phyloP scores from a whole-genome alignment of 371 early-diverging fungal genomes.

The Nosema muscidifuracis region DNA sequence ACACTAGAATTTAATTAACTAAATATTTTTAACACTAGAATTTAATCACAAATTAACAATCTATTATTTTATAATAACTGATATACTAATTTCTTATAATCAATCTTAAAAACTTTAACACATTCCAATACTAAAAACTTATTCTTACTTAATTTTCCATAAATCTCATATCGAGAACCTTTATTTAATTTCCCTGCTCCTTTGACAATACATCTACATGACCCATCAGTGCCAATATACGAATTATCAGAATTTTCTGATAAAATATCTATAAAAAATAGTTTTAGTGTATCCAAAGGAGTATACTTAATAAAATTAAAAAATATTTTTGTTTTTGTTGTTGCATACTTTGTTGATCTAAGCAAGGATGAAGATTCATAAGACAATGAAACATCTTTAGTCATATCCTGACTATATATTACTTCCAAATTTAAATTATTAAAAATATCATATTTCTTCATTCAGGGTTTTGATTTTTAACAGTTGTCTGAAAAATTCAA shows the following conservation, averaged over 20 bases:
- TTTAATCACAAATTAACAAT: too few relatives aligned
- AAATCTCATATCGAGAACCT: neutral
- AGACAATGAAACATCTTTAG: neutral
- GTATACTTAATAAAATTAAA: slow-evolving; percentile 6
- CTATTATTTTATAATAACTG: neutral
- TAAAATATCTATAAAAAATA: slow-evolving; percentile 2
- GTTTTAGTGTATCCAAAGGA: neutral
- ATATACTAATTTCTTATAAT: slow-evolving; percentile 14
- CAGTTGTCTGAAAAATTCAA: too few relatives aligned
- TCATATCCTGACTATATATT: neutral
- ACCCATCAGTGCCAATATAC: slow-evolving; percentile 1
- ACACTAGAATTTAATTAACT: too few relatives aligned
- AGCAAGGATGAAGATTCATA: slow-evolving; percentile 1
- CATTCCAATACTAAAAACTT: neutral
- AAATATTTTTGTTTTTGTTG: neutral
- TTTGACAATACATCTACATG: slow-evolving; percentile 9
- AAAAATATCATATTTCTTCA: slow-evolving; percentile 4
- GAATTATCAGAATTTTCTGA: neutral
- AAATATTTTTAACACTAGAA: too few relatives aligned
- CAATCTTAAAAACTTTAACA: neutral
- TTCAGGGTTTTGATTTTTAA: too few relatives aligned
- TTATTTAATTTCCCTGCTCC: neutral
- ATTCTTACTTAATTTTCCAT: neutral
- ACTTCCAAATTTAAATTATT: neutral
- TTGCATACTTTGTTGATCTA: neutral